phyloP scores from a whole-genome alignment of 768 basidiomycete species.

The Royoungia palumana region DNA sequence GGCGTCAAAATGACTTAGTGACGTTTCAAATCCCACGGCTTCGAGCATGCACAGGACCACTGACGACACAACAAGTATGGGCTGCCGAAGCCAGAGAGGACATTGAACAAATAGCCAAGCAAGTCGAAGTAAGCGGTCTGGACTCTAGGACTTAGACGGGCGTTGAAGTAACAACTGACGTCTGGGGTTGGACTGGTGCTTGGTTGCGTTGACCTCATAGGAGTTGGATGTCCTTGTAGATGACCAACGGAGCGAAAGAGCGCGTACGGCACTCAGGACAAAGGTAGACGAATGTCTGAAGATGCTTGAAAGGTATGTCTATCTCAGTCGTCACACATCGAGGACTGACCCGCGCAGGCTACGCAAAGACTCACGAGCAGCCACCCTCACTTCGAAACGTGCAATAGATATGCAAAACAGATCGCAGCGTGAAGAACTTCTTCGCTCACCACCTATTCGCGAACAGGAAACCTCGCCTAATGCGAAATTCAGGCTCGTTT shows the following conservation, averaged over 20 bases:
- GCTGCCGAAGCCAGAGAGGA: slow-evolving; percentile 77
- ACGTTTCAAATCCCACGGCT: slow-evolving; percentile 77
- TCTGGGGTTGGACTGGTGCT: background rate
- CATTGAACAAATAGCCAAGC: slow-evolving; percentile 53
- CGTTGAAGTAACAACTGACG: background rate
- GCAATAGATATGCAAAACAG: slow-evolving; percentile 58
- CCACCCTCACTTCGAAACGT: slow-evolving; percentile 70
- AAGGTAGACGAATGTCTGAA: slow-evolving; percentile 49
- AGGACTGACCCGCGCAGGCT: slow-evolving; percentile 38
- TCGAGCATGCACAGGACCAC: slow-evolving; percentile 62
- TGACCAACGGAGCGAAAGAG: slow-evolving; percentile 62
- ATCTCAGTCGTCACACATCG: background rate
- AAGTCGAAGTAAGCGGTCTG: slow-evolving; percentile 59
- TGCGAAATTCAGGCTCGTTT: slow-evolving; percentile 62
- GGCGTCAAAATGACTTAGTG: slow-evolving; percentile 60
- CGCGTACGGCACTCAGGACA: slow-evolving; percentile 43
- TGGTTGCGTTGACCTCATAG: slow-evolving; percentile 34
- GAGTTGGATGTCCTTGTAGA: slow-evolving; percentile 66
- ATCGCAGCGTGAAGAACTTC: slow-evolving; percentile 67
- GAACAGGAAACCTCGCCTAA: slow-evolving; percentile 42
- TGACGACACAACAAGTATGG: slow-evolving; percentile 66
- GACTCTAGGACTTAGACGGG: slow-evolving; percentile 1
- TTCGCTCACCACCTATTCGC: slow-evolving; percentile 48
- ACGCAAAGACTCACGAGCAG: slow-evolving; percentile 60
- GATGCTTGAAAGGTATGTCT: slow-evolving; percentile 50